Evolutionary conservation across 805 yeast species (phyloP), one percentile per base, ranked within the genome.

Genomic region (Naumovozyma castellii): DNA sequence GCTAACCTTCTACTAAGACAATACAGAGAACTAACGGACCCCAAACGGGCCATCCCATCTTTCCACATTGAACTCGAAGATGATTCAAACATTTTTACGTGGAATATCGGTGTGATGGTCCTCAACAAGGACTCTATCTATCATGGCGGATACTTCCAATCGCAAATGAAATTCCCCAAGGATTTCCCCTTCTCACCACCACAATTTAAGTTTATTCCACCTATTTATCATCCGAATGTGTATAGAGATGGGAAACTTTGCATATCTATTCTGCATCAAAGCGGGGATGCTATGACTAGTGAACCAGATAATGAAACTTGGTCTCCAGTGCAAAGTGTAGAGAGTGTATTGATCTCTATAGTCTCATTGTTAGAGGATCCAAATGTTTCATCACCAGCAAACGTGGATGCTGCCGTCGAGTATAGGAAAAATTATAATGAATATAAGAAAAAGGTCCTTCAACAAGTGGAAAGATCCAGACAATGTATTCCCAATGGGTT

Each of bases 161-260:
- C 95, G 16, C 92, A 85, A 59, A 85, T 90, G 95, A 73, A 80
- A 50, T 90, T 90, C 65, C 97, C 97, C 3, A 64, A 69, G 17
- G 95, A 87, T 61, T 90, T 80, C 65, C 98, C 97, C 3, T 90
- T 76, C 57, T 69, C 84, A 17, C 98, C 98, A 20, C 98, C 97
- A 33, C 76, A 82, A 29, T 90, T 87, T 67, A 71, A 92, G 51
- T 90, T 90, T 69, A 80, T 90, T 5, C 95, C 97, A 13, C 80
- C 95, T 34, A 84, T 90, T 50, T 88, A 78, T 65, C 97, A 90
- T 56, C 97, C 97, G 18, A 90, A 90, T 60, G 94, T 90, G 40
- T 90, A 90, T 65, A 75, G 85, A 45, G 96, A 88, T 62, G 97
- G 97, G n/a, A 68, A 94, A 49, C 71, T 92, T 35, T 90, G 97